These are phyloP conservation scores for Periconia sp. DNA, from an alignment of 2,329 filamentous ascomycete genomes.

Conservation along the genomic window DNA sequence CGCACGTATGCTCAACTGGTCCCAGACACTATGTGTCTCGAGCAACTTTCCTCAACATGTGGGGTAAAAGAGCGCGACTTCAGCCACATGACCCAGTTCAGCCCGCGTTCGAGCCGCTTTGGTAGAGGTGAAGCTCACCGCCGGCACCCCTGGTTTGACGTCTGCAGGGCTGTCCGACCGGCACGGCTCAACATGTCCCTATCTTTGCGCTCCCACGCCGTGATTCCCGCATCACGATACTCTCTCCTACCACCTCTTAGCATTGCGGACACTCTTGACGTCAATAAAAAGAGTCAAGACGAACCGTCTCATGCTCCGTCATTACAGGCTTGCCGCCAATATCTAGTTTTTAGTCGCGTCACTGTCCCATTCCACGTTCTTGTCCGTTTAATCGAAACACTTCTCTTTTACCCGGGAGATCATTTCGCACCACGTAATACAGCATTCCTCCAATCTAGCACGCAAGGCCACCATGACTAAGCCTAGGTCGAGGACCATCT, in stretches of 20 bases:
- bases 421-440: slow-evolving; percentile 12
- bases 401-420: slow-evolving; percentile 19
- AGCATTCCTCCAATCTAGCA: slow-evolving; percentile 6
- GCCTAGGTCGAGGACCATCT: slow-evolving; percentile 34
- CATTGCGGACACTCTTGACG: slow-evolving; percentile 6
- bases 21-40: slow-evolving; percentile 36
- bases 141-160: slow-evolving; percentile 23
- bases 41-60: slow-evolving; percentile 10
- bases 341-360: too few relatives aligned
- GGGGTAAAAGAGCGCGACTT: slow-evolving; percentile 11
- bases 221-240: slow-evolving; percentile 14
- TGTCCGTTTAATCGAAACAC: slow-evolving; percentile 27
- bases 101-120: slow-evolving; percentile 16
- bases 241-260: slow-evolving; percentile 14
- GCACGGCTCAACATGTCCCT: slow-evolving; percentile 14
- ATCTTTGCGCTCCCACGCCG: slow-evolving; percentile 10
- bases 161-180: slow-evolving; percentile 15
- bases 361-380: slow-evolving; percentile 6
- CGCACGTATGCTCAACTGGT: slow-evolving; percentile 19
- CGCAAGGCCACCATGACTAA: slow-evolving; percentile 21
- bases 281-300: slow-evolving; percentile 5
- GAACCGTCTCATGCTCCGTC: slow-evolving; percentile 12
- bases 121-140: slow-evolving; percentile 15
- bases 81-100: slow-evolving; percentile 30
- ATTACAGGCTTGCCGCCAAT: slow-evolving; percentile 5